Conservation (phyloP, 805 yeast species). For the Kuraishia cidri region DNA sequence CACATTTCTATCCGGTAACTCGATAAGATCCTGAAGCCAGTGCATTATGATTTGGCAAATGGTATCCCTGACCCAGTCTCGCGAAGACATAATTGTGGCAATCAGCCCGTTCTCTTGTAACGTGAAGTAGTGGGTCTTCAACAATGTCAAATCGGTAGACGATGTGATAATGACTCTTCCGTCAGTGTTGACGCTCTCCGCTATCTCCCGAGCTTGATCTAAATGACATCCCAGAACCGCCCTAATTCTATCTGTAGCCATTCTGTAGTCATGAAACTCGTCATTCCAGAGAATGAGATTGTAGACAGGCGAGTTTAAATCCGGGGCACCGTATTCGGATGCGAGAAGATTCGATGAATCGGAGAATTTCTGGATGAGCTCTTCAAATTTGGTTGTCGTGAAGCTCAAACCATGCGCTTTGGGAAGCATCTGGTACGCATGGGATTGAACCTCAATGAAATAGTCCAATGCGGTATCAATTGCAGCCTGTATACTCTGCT, state of each 20-base stretch:
- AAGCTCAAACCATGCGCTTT: no score
- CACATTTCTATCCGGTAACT: background rate
- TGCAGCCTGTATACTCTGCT: conserved; percentile 14
- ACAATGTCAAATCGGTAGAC: conserved; percentile 13
- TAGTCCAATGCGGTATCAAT: conserved; percentile 25
- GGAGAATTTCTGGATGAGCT: no score
- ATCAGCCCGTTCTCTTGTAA: conserved; percentile 43
- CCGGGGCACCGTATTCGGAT: conserved; percentile 23
- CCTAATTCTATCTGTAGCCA: conserved; percentile 6
- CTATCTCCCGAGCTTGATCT: conserved; percentile 22
- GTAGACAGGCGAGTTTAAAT: conserved; percentile 27
- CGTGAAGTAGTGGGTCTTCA: conserved; percentile 23
- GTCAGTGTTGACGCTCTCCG: conserved; percentile 35
- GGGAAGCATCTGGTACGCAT: conserved; percentile 21
- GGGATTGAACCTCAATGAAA: conserved; percentile 28
- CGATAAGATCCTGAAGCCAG: conserved; percentile 1
- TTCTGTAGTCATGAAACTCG: conserved; percentile 55
- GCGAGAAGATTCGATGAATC: conserved; percentile 22
- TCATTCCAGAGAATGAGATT: conserved; percentile 68
- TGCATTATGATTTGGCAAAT: background rate
- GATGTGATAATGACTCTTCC: conserved; percentile 41
- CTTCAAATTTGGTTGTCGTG: no score
- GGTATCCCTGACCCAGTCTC: conserved; percentile 42
- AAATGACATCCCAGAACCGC: conserved; percentile 3
- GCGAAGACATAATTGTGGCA: conserved; percentile 41